These are phyloP conservation scores for Aphanomyces invadans DNA, from an alignment of 352 stramenopile genomes.

Conservation along the genomic window DNA sequence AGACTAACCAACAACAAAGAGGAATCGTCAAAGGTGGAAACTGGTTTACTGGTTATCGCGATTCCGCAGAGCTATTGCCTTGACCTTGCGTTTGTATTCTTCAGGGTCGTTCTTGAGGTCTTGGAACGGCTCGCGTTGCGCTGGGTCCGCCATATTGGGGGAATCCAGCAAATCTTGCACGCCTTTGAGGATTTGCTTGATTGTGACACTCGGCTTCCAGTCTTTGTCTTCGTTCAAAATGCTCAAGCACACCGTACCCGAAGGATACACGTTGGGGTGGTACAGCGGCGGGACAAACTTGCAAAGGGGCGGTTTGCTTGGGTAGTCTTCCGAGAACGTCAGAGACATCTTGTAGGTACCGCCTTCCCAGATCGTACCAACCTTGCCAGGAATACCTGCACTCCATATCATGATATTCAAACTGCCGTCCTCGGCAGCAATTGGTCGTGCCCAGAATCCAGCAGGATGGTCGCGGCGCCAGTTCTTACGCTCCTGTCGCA, in stretches of 20 bases:
- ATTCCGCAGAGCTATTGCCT: constrained; percentile 76
- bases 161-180: constrained; percentile 89
- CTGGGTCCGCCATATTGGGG: constrained; percentile 83
- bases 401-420: constrained; percentile 97
- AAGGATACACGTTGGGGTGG: constrained; percentile 95
- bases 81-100: constrained; percentile 81
- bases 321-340: constrained; percentile 97
- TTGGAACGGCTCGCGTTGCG: constrained; percentile 82
- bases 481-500: constrained; percentile 90
- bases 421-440: constrained; percentile 89
- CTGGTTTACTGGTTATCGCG: constrained; percentile 37
- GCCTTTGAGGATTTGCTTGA: constrained; percentile 97
- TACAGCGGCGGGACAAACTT: constrained; percentile 97
- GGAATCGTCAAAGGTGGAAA: neutral
- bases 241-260: constrained; percentile 95
- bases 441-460: constrained; percentile 95
- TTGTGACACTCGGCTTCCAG: constrained; percentile 96
- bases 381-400: constrained; percentile 94
- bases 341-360: constrained; percentile 97
- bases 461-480: constrained; percentile 92
- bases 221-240: constrained; percentile 99
- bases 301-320: constrained; percentile 95
- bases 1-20: constrained; percentile 28
- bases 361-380: constrained; percentile 94
- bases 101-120: constrained; percentile 86